Evolutionary conservation across 306 rosid species (phyloP).

Genomic region (Hippophae rhamnoides): DNA sequence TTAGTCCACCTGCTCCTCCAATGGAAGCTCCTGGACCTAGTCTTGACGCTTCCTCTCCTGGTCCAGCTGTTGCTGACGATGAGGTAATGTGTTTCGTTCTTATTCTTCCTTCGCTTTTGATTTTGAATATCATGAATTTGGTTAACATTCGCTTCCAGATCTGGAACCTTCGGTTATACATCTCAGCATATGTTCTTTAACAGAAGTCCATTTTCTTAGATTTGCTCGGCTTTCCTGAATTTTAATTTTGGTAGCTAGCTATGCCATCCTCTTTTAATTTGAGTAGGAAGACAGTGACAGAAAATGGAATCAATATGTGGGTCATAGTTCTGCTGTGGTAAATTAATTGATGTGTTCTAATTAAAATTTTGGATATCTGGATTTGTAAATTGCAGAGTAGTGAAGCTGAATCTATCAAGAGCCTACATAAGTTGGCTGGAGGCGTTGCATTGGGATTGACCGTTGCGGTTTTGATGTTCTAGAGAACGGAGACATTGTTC

Average conservation of each 20-base stretch:
- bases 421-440: constrained; percentile 46
- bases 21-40: constrained; percentile 47
- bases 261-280: too few relatives aligned
- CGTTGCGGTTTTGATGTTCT: constrained; percentile 42
- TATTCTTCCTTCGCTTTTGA: background rate
- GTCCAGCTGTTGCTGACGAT: constrained; percentile 45
- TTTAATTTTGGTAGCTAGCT: too few relatives aligned
- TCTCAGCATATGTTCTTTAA: background rate
- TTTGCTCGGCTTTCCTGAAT: too few relatives aligned
- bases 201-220: too few relatives aligned
- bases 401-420: constrained; percentile 36
- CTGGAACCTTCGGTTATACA: constrained; percentile 17
- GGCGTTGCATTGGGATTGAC: constrained; percentile 61
- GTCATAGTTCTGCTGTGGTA: background rate
- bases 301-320: too few relatives aligned
- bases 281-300: too few relatives aligned
- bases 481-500: constrained; percentile 20
- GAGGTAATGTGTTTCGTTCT: constrained; percentile 17
- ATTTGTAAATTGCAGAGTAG: constrained; percentile 46
- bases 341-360: constrained; percentile 8
- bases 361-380: background rate
- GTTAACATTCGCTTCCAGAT: constrained; percentile 34
- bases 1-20: constrained; percentile 54
- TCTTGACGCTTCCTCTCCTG: constrained; percentile 43
- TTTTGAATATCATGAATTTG: background rate